Conservation (phyloP, 768 basidiomycete genomes). For the Lactarius trivialis region DNA sequence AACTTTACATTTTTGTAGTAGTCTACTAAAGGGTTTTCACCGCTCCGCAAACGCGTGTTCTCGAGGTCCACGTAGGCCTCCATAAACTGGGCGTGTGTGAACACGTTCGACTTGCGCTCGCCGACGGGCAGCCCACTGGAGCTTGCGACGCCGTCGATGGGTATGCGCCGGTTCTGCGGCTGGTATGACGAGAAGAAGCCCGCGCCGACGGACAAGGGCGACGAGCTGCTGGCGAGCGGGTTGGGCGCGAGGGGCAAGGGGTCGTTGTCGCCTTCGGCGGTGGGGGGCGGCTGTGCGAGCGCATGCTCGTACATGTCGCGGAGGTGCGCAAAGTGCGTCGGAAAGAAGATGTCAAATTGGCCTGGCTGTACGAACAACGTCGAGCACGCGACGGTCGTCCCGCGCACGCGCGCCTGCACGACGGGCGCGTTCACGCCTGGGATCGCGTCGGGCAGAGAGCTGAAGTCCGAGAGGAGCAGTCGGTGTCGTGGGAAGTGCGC, state of each 20-base stretch:
- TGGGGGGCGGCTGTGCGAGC: constrained; percentile 55
- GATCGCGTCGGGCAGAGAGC: constrained; percentile 78
- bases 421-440: constrained; percentile 77
- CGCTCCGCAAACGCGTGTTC: constrained; percentile 65
- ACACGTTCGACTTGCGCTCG: constrained; percentile 76
- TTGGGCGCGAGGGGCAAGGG: constrained; percentile 31
- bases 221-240: constrained; percentile 45
- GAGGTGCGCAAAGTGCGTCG: constrained; percentile 79
- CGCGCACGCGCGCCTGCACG: constrained; percentile 87
- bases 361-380: constrained; percentile 92
- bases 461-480: constrained; percentile 92
- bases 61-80: constrained; percentile 72
- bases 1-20: constrained; percentile 95
- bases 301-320: constrained; percentile 87
- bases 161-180: constrained; percentile 49
- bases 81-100: constrained; percentile 85
- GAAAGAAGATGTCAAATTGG: constrained; percentile 98
- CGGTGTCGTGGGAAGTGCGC: constrained; percentile 85
- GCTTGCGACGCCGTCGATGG: constrained; percentile 64
- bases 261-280: constrained; percentile 28
- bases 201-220: constrained; percentile 46
- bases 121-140: constrained; percentile 74
- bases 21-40: constrained; percentile 83
- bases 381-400: constrained; percentile 79
- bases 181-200: constrained; percentile 69